Percentiles rank a stretch among this genome's conserved stretches.
These are phyloP conservation scores for Phytophthora idaei DNA, from an alignment of 352 stramenopile species.

Conservation along the genomic window DNA sequence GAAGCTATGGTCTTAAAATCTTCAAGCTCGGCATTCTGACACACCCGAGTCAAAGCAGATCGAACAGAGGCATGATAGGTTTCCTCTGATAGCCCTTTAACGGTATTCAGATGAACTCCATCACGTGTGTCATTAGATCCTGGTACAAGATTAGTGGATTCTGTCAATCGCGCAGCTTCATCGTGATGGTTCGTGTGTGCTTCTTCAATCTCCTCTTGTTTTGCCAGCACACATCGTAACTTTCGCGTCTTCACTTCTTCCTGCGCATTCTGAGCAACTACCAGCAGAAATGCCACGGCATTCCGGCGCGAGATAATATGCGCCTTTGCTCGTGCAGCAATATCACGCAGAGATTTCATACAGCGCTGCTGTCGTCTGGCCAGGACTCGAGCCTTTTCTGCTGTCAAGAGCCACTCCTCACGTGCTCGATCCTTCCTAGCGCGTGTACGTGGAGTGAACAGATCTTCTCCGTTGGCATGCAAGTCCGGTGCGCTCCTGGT, in stretches of 20 bases:
- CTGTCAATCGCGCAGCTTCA: neutral
- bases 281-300: conserved; percentile 24
- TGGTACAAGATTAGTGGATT: neutral
- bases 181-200: neutral
- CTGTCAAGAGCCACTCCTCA: conserved; percentile 46
- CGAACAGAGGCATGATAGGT: conserved; percentile 26
- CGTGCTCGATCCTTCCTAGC: conserved; percentile 31
- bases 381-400: conserved; percentile 52
- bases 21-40: conserved; percentile 27
- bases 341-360: conserved; percentile 49
- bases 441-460: conserved; percentile 25
- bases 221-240: conserved; percentile 15
- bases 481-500: conserved; percentile 15
- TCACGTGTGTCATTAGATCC: neutral
- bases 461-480: neutral
- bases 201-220: conserved; percentile 2
- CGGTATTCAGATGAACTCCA: neutral
- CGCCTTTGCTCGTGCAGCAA: conserved; percentile 42
- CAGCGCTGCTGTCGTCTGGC: conserved; percentile 57
- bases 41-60: conserved; percentile 31
- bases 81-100: conserved; percentile 21
- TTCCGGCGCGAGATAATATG: conserved; percentile 34
- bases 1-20: conserved; percentile 40
- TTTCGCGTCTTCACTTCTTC: conserved; percentile 20
- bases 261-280: conserved; percentile 32